Evolutionary conservation across 2,329 filamentous ascomycete genomes (phyloP), one percentile per base, ranked within the genome.

Genomic region (Cucurbitaria berberidis): DNA sequence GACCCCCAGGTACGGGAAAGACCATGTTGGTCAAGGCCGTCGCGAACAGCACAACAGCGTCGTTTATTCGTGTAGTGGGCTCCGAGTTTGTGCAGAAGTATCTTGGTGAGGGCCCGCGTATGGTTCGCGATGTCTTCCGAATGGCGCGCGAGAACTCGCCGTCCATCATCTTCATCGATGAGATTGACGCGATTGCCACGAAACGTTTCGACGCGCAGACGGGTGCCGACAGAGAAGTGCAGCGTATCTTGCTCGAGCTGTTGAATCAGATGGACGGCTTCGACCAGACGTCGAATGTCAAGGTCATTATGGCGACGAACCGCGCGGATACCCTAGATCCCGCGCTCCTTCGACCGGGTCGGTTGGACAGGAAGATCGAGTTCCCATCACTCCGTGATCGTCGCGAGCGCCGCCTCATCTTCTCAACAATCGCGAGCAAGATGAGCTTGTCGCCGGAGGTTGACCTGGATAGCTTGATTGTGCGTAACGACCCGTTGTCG

Each of bases 251-350:
- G 54, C 88, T 99, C 55, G 95, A 99, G 77, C 82, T 99, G 64
- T 88, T 99, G 61, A 99, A 99, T 81, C 95, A 99, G 80, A 99
- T 99, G 95, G 95, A 99, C 75, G 95, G 95, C 62, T 99, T 99
- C 81, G 95, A 99, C 77, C 95, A 99, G 78, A 96, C 92, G 0
- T 90, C 91, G 75, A 99, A 99, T 77, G 95, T 99, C 78, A 99
- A 99, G 82, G 95, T 99, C 75, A 99, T 99, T 80, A 99, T 99
- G 95, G 95, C 95, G 64, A 99, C 95, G 64, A 99, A 99, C 82
- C 89, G 95, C 75, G 93, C 95, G 63, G 95, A 98, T 77, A 99
- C 95, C 6, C 84, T 99, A 62, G 95, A 99, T 74, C 95, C 95
- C 15, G 95, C 95, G 36, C 84, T 99, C 57, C 86, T 99, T 57